phyloP scores from a whole-genome alignment of 2,329 filamentous ascomycete genomes.

The Fusarium nodosum region DNA sequence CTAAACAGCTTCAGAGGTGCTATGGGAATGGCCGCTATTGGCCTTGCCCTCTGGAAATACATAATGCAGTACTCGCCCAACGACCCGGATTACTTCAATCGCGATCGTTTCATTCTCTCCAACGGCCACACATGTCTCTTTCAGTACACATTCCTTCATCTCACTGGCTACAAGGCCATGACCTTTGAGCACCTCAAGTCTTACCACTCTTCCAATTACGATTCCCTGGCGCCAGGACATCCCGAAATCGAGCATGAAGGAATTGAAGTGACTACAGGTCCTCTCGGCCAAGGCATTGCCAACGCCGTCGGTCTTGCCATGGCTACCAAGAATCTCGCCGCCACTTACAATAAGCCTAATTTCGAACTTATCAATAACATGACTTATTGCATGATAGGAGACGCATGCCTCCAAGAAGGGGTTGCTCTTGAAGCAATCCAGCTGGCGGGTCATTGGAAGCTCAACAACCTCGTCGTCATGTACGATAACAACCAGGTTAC shows the following conservation, averaged over 20 bases:
- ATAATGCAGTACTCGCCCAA: slow-evolving; percentile 70
- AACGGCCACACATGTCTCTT: slow-evolving; percentile 71
- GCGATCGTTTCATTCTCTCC: slow-evolving; percentile 73
- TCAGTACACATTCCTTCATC: slow-evolving; percentile 67
- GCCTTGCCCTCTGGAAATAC: slow-evolving; percentile 72
- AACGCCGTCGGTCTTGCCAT: slow-evolving; percentile 72
- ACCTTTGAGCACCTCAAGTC: slow-evolving; percentile 69
- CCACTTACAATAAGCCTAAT: slow-evolving; percentile 65
- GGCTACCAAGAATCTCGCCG: slow-evolving; percentile 68
- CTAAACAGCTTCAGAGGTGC: slow-evolving; percentile 53
- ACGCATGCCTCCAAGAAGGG: slow-evolving; percentile 71
- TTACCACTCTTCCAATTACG: slow-evolving; percentile 61
- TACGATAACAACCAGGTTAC: slow-evolving; percentile 74
- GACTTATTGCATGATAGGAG: slow-evolving; percentile 70
- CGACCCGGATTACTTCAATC: slow-evolving; percentile 70
- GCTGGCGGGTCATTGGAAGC: slow-evolving; percentile 67
- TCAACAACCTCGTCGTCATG: slow-evolving; percentile 69
- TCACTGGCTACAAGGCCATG: slow-evolving; percentile 67
- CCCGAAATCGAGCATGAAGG: slow-evolving; percentile 70
- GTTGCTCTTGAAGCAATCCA: slow-evolving; percentile 69
- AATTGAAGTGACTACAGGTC: slow-evolving; percentile 71
- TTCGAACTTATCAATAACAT: slow-evolving; percentile 64
- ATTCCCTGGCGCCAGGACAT: slow-evolving; percentile 67
- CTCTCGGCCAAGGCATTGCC: slow-evolving; percentile 70
- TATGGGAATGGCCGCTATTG: slow-evolving; percentile 73